These are phyloP conservation scores for Gossypium australe DNA, from an alignment of 345 rosid species.

Conservation along the genomic window DNA sequence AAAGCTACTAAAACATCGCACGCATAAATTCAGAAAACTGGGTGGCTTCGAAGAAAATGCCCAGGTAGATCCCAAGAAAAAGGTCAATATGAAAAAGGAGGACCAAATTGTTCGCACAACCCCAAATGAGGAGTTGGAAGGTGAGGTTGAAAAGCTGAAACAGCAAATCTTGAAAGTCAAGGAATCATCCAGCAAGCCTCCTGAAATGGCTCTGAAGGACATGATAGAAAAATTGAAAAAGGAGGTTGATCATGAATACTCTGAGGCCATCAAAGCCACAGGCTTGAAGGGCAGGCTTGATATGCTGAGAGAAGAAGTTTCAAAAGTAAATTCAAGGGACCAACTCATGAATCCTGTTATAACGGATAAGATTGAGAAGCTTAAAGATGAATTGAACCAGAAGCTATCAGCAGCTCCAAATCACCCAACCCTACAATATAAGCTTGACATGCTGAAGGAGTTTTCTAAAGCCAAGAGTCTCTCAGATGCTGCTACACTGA, in stretches of 20 bases:
- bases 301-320: conserved; percentile 43
- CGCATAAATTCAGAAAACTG: conserved; percentile 73
- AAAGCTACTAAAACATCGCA: conserved; percentile 62
- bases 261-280: conserved; percentile 54
- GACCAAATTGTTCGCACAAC: conserved; percentile 35
- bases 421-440: conserved; percentile 50
- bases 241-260: conserved; percentile 70
- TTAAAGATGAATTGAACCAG: conserved; percentile 51
- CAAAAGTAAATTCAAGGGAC: conserved; percentile 43
- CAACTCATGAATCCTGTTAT: conserved; percentile 54
- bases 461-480: conserved; percentile 50
- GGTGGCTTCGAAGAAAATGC: conserved; percentile 69
- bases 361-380: conserved; percentile 56
- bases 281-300: conserved; percentile 53
- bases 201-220: conserved; percentile 44
- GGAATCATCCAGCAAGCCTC: conserved; percentile 51
- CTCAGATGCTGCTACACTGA: conserved; percentile 28
- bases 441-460: conserved; percentile 70
- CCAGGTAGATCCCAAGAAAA: conserved; percentile 56
- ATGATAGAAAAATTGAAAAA: conserved; percentile 64
- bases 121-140: conserved; percentile 47
- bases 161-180: conserved; percentile 58
- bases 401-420: conserved; percentile 56
- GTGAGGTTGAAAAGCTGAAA: conserved; percentile 64
- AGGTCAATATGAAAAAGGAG: conserved; percentile 69